Evolutionary conservation across 75 land plant species (phyloP).

Genomic region (Sequoiadendron giganteum): DNA sequence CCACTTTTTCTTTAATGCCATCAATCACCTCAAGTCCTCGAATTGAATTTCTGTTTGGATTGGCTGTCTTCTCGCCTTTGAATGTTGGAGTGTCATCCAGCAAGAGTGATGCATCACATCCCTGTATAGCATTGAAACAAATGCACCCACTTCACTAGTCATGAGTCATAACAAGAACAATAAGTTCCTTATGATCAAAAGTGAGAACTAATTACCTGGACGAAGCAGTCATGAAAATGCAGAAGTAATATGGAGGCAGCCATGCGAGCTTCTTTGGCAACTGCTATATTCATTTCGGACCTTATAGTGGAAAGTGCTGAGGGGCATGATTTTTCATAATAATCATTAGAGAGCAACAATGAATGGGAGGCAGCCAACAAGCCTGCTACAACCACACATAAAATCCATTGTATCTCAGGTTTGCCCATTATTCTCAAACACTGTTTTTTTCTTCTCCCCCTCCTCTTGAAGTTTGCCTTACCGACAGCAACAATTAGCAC

Average conservation of each 20-base stretch:
- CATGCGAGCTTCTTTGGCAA: conserved; percentile 42
- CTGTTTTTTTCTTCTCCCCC: neutral
- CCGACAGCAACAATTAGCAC: neutral
- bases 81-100: conserved; percentile 1
- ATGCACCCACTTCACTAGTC: no score
- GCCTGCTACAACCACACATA: neutral
- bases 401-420: neutral
- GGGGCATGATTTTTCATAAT: conserved; percentile 53
- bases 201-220: conserved; percentile 38
- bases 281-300: conserved; percentile 47
- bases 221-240: conserved; percentile 79
- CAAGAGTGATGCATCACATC: conserved; percentile 12
- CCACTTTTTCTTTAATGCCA: neutral
- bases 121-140: neutral
- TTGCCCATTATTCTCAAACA: neutral
- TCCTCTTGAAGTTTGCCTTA: neutral
- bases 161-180: no score
- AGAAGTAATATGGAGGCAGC: conserved; percentile 52
- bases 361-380: neutral
- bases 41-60: neutral
- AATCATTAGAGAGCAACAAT: conserved; percentile 37
- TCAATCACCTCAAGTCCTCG: conserved; percentile 12
- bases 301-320: conserved; percentile 29
- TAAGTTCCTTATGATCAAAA: no score
- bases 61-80: conserved; percentile 2